phyloP scores from a whole-genome alignment of 23 red algal genomes.

The Agarophyton chilense region DNA sequence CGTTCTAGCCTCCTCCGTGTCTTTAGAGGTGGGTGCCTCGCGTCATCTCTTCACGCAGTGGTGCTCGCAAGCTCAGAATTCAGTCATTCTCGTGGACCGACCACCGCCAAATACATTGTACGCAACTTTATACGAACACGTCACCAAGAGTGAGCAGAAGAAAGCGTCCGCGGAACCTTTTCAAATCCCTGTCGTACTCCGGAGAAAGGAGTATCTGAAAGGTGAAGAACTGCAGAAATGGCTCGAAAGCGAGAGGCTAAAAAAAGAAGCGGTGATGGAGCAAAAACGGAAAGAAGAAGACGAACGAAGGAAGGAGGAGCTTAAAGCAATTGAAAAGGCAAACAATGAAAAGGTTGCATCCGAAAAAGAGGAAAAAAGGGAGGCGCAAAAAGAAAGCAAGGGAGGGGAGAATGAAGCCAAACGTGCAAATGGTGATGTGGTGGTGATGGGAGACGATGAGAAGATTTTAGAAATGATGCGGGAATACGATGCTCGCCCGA shows the following conservation, averaged over 20 bases:
- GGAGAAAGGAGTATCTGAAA: constrained; percentile 62
- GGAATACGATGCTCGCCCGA: neutral
- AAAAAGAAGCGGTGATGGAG: constrained; percentile 29
- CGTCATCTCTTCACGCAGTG: constrained; percentile 72
- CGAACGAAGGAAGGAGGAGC: constrained; percentile 38
- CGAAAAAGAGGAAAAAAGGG: neutral
- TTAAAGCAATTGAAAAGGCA: neutral
- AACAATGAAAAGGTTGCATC: neutral
- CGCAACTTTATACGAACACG: constrained; percentile 34
- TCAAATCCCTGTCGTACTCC: constrained; percentile 6
- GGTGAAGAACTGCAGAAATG: constrained; percentile 80
- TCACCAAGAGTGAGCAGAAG: neutral
- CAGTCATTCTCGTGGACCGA: constrained; percentile 81
- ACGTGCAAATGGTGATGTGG: neutral
- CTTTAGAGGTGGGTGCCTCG: constrained; percentile 84
- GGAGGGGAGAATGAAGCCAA: neutral
- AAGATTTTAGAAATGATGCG: constrained; percentile 18
- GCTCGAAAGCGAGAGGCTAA: constrained; percentile 41
- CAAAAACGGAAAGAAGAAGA: constrained; percentile 48
- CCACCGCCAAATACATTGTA: constrained; percentile 78
- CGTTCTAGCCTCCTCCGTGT: constrained; percentile 79
- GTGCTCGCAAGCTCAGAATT: constrained; percentile 44
- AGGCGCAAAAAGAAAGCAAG: neutral
- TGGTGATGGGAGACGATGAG: neutral
- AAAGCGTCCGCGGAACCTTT: neutral